Evolutionary conservation across 495 filamentous ascomycete species (phyloP), one percentile per base, ranked within the genome.

Genomic region (Thermothielavioides terrestris): DNA sequence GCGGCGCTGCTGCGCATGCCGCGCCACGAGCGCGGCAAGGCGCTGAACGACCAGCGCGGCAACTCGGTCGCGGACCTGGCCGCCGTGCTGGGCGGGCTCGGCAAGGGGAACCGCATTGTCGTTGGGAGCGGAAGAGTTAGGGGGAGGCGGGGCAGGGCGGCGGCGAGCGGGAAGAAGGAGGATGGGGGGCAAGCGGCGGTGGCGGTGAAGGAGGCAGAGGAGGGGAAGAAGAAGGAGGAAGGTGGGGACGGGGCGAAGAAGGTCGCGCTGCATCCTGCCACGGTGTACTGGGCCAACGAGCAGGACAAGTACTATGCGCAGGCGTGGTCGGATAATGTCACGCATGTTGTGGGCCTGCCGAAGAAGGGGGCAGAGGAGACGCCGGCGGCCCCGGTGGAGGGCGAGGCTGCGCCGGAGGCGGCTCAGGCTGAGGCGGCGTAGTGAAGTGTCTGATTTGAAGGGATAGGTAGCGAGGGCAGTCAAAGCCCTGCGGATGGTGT

Each of bases 31-130:
- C 74, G 86, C 27, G 85, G 79, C 10, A 63, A 70, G 21, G 73
- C 66, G 40, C 64, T 96, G 25, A 89, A 88, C 83, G 74, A 95
- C 72, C 88, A 95, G 73, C 88, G 84, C 66, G 86, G 85, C n/a
- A 94, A 90, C 62, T 76, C 74, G 10, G 73, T 95, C 17, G 92
- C 92, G 23, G 92, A 98, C 66, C 68, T 97, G 21, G 87, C 92
- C 1, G 81, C 80, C 21, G 84, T 94, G 9, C 69, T 97, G 40
- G 63, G 57, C 5, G 81, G 80, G 7, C 32, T 52, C 0, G 75
- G 70, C 35, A 64, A 68, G 57, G 68, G 68, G 21, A 72, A 74
- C 50, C 68, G 64, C 54, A 72, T 79, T 44, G 62, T 63, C 38
- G 60, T 67, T 23, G 63, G 69, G 28, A 39, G 57, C 64, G 54